Base-by-base conservation (phyloP, 768 basidiomycete genomes). In the Imleria badia region DNA sequence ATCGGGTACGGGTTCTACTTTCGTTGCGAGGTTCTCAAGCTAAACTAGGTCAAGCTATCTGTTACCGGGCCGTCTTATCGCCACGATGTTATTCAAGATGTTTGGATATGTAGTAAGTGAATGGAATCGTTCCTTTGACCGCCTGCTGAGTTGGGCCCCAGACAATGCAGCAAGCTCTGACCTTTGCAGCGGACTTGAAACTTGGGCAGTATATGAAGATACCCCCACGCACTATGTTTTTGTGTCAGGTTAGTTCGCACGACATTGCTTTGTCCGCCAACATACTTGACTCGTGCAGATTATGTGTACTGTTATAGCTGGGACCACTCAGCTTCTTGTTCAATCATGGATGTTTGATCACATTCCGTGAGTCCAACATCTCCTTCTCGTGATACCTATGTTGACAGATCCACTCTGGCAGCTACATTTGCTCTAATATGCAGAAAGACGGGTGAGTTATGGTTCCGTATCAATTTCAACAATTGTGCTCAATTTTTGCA, bases 81-180 rank as follows among this genome's bases (percentile, higher is more conserved):
- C 91, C 0, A 89, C 84, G 78, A 90, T 92, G 89, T 75, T 91
- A 75, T 91, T 91, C 79, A 91, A 89, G 80, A 87, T 86, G 0
- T 89, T 78, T 78, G 88, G 89, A 33, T 89, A 88, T 61, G 84
- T 86, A 54, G 84, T 72, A 26, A 34, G 66, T 43, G 36, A 10
- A 26, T 6, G 8, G 20, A 20, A 7, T 19, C 1, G 5, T 19
- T 23, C 20, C 14, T 41, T 3, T 2, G 6, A 41, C 20, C 11
- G 2, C 3, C 2, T 22, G 31, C 51, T 61, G n/a, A 67, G 3
- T 11, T 7, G 29, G 49, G 26, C 26, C 8, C 29, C 20, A 61
- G 60, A 57, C 70, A 12, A 74, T 76, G 73, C 45, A 62, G 19
- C 66, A 70, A 70, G 87, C 89, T 2, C 66, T 91, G 39, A 73